Evolutionary conservation across 495 filamentous ascomycete species (phyloP).

Genomic region (Margaritispora aquatica): DNA sequence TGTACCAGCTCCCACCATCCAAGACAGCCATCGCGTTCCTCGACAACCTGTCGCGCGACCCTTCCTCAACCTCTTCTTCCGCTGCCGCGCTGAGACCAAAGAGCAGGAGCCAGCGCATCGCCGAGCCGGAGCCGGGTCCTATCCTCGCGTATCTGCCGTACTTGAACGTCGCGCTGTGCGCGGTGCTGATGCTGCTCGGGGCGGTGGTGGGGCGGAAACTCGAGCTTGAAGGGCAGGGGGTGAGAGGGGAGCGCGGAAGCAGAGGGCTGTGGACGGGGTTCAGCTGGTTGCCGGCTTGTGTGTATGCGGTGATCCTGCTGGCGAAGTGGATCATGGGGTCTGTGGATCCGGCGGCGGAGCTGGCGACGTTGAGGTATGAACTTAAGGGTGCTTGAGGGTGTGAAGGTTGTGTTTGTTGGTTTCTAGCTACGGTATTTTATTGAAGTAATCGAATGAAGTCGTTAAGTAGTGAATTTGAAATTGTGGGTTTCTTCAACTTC

Average conservation of each 20-base stretch:
- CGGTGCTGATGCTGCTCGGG: slow-evolving; percentile 33
- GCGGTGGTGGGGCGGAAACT: too few species aligned
- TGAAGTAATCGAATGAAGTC: neutral
- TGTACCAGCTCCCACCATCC: slow-evolving; percentile 35
- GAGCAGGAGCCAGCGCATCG: neutral
- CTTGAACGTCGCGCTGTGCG: slow-evolving; percentile 39
- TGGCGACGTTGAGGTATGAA: slow-evolving; percentile 46
- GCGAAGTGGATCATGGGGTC: slow-evolving; percentile 47
- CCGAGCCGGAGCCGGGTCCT: slow-evolving; percentile 18
- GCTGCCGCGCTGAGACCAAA: too few species aligned
- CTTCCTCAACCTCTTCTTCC: neutral
- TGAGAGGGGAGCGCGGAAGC: slow-evolving; percentile 32
- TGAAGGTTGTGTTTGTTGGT: neutral
- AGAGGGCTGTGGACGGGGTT: slow-evolving; percentile 19
- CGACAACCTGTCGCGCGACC: slow-evolving; percentile 23
- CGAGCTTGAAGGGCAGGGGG: too few species aligned
- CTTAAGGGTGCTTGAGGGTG: slow-evolving; percentile 50
- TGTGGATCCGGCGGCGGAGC: slow-evolving; percentile 48
- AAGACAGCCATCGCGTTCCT: slow-evolving; percentile 31
- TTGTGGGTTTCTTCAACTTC: too few species aligned
- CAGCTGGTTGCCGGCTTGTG: slow-evolving; percentile 31
- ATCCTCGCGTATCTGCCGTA: slow-evolving; percentile 40
- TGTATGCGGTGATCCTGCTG: slow-evolving; percentile 40
- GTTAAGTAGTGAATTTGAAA: too few species aligned
- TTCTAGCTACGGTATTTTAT: neutral